phyloP scores from a whole-genome alignment of 352 stramenopile genomes.

The Phytophthora pistaciae region DNA sequence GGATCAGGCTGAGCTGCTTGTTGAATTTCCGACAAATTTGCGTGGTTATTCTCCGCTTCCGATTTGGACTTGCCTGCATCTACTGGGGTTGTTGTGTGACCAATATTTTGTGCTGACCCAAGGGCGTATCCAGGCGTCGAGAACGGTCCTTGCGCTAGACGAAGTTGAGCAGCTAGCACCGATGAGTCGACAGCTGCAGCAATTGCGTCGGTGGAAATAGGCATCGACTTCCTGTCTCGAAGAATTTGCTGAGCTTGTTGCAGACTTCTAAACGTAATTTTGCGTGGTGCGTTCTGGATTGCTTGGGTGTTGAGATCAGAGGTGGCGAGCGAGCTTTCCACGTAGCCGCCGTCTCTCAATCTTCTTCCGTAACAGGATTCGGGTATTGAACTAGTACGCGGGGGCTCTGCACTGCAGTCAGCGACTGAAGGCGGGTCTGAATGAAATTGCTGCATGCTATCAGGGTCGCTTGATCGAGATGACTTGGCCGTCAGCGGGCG shows the following conservation, averaged over 20 bases:
- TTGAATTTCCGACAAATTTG: neutral
- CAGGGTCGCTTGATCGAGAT: neutral
- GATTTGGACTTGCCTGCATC: neutral
- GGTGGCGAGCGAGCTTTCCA: conserved; percentile 5
- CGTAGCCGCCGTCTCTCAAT: conserved; percentile 29
- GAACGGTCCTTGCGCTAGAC: conserved; percentile 29
- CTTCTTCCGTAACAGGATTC: conserved; percentile 16
- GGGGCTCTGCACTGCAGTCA: neutral
- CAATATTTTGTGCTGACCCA: neutral
- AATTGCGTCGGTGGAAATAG: conserved; percentile 16
- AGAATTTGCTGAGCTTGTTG: conserved; percentile 31
- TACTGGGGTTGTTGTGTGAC: neutral
- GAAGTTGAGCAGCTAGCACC: conserved; percentile 22
- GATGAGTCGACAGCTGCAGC: conserved; percentile 13
- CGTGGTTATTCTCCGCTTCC: neutral
- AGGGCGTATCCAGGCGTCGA: conserved; percentile 35
- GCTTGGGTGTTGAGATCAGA: neutral
- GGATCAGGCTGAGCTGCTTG: neutral
- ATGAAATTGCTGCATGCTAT: neutral
- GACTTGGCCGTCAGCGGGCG: conserved; percentile 17
- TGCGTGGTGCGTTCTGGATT: neutral
- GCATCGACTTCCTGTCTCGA: conserved; percentile 20
- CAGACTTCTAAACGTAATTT: conserved; percentile 12
- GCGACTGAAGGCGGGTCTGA: neutral
- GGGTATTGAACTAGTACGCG: neutral